Base-by-base conservation (phyloP, 164 flowering plant species). In the Nymphaea colorata region DNA sequence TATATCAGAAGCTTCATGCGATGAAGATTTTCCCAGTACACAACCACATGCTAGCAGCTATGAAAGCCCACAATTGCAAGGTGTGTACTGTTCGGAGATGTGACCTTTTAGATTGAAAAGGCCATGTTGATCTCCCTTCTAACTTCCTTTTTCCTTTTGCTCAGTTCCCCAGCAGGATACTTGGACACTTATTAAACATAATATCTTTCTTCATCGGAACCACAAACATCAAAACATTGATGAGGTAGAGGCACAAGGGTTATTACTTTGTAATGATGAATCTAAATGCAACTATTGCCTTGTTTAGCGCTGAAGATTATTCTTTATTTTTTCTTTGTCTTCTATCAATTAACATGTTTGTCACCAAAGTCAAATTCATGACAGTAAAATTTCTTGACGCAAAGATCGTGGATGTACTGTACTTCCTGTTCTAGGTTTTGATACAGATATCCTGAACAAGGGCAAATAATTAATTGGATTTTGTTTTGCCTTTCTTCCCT, bases 181-280 rank as follows among this genome's bases (percentile, higher is more conserved):
- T 51, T 93, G 96, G 89, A 78, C 71, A 42, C 85, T 72, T 69
- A 82, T 92, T 61, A 79, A 72, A 76, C 77, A 82, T 18, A 95
- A 95, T 74, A 59, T 80, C 70, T 95, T 87, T 82, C 81, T 90
- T 76, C 99, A 95, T 77, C 96, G 99, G 63, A 81, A 67, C 71
- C 88, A 96, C 44, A 91, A 80, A 80, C 76, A 70, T 44, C 96
- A 88, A 75, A 79, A 86, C 59, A 90, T 91, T 67, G 99, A 94
- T 74, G 99, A 94, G 99, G 99, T 94, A 14, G 3, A 7, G n/a
- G 15, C 64, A 47, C 3, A 47, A 14, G 53, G 53, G 53, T 45
- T 45, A 10, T 47, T 47, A 47, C 55, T 6, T 4, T 47, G 55
- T 47, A 7, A 47, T 7, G 12, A 3, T 4, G 55, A 47, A 25